Evolutionary conservation across 2,329 filamentous ascomycete genomes (phyloP).

Genomic region (Paecilomyces fulvus): DNA sequence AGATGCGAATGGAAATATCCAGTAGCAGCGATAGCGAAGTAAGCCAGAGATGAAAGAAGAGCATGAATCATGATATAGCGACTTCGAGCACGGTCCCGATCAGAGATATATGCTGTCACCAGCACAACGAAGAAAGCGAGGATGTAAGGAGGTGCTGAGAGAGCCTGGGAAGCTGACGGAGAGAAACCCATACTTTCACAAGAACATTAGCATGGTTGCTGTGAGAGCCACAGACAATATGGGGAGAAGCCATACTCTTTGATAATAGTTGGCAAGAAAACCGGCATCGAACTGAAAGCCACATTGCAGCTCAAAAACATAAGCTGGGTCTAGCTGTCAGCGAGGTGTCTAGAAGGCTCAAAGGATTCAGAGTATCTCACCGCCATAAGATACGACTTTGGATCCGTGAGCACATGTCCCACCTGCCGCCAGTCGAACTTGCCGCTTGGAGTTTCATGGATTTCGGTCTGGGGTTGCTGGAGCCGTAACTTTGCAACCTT

Average conservation of each 20-base stretch:
- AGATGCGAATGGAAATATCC: slow-evolving; percentile 34
- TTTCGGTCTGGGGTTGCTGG: slow-evolving; percentile 39
- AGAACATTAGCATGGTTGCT: neutral
- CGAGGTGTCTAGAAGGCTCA: neutral
- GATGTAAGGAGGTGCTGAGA: slow-evolving; percentile 75
- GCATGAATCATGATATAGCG: slow-evolving; percentile 62
- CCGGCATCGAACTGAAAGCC: slow-evolving; percentile 77
- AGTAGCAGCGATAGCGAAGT: slow-evolving; percentile 54
- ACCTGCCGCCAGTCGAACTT: slow-evolving; percentile 51
- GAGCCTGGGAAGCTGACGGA: slow-evolving; percentile 60
- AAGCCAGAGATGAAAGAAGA: slow-evolving; percentile 56
- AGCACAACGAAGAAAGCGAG: slow-evolving; percentile 65
- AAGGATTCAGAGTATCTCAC: slow-evolving; percentile 20
- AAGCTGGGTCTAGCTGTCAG: slow-evolving; percentile 24
- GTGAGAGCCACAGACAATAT: neutral
- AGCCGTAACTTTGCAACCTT: slow-evolving; percentile 65
- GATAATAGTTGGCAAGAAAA: slow-evolving; percentile 78
- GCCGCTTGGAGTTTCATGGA: slow-evolving; percentile 19
- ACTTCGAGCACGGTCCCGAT: slow-evolving; percentile 55
- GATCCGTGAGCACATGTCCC: slow-evolving; percentile 52
- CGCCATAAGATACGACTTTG: slow-evolving; percentile 66
- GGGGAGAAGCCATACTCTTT: slow-evolving; percentile 37
- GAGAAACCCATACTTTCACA: slow-evolving; percentile 58
- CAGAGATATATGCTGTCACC: slow-evolving; percentile 62
- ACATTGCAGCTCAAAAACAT: slow-evolving; percentile 89